Percentiles rank a stretch among this genome's conserved stretches.
These are phyloP conservation scores for Kurtzmaniella natalensis DNA, from an alignment of 1,139 yeast species.

Conservation along the genomic window DNA sequence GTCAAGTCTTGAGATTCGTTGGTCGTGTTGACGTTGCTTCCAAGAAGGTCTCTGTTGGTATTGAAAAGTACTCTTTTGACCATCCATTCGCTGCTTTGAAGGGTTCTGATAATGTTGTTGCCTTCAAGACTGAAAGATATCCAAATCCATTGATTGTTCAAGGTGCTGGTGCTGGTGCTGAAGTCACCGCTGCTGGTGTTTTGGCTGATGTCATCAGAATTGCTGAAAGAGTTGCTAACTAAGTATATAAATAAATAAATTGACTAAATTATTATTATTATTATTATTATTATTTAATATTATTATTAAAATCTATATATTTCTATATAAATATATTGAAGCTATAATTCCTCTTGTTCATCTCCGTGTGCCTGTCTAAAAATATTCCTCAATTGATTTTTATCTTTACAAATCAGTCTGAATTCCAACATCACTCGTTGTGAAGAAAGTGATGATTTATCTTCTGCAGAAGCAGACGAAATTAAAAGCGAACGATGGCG, in stretches of 20 bases:
- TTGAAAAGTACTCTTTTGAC: slow-evolving; percentile 76
- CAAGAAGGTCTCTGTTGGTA: slow-evolving; percentile 74
- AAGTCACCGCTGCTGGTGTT: slow-evolving; percentile 97
- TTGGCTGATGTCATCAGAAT: slow-evolving; percentile 88
- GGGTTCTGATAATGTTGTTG: slow-evolving; percentile 93
- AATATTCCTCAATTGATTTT: slow-evolving; percentile 40
- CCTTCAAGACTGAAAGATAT: slow-evolving; percentile 88
- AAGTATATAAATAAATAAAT: slow-evolving; percentile 5
- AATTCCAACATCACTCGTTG: slow-evolving; percentile 71
- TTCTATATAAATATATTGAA: slow-evolving; percentile 15
- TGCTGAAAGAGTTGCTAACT: slow-evolving; percentile 71
- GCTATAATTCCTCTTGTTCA: slow-evolving; percentile 21
- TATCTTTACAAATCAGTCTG: slow-evolving; percentile 56
- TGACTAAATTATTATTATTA: background rate
- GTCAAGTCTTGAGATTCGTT: slow-evolving; percentile 87
- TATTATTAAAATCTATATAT: slow-evolving; percentile 11
- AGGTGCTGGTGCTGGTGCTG: slow-evolving; percentile 99
- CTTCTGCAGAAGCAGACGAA: background rate
- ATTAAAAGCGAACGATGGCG: slow-evolving; percentile 44
- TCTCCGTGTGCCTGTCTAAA: slow-evolving; percentile 56
- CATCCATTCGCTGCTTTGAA: slow-evolving; percentile 95
- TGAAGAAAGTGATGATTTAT: slow-evolving; percentile 23
- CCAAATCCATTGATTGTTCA: slow-evolving; percentile 89
- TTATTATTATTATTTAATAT: background rate
- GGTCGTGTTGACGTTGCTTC: slow-evolving; percentile 80